Evolutionary conservation across 768 basidiomycete species (phyloP).

Genomic region (Coprinellus micaceus): DNA sequence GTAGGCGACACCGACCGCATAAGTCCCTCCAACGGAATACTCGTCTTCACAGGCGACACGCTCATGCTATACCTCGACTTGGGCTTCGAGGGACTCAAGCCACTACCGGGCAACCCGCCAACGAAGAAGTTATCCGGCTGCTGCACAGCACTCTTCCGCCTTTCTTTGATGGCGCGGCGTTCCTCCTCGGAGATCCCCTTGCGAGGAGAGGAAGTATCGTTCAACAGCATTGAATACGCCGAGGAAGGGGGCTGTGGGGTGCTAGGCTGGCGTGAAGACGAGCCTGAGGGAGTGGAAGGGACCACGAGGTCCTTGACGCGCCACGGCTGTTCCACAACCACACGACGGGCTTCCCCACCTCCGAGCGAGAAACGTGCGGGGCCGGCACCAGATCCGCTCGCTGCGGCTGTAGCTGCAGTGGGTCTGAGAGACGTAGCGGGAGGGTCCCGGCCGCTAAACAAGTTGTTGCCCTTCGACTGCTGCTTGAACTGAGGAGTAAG

Average conservation of each 20-base stretch:
- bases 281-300: conserved; percentile 20
- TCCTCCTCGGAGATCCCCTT: conserved; percentile 40
- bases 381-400: conserved; percentile 13
- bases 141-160: conserved; percentile 54
- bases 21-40: conserved; percentile 13
- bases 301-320: conserved; percentile 53
- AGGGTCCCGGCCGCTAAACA: not conserved
- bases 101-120: conserved; percentile 47
- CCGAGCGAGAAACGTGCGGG: conserved; percentile 36
- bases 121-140: conserved; percentile 48
- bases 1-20: not conserved
- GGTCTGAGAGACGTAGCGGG: no score
- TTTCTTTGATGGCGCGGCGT: conserved; percentile 58
- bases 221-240: conserved; percentile 1
- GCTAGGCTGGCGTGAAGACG: not conserved
- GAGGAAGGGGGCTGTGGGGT: conserved; percentile 1
- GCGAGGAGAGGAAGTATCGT: conserved; percentile 3
- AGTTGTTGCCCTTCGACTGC: conserved; percentile 9
- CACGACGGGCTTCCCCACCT: conserved; percentile 40
- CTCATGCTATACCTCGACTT: conserved; percentile 7
- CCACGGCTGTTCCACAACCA: conserved; percentile 51
- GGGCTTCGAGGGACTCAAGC: conserved; percentile 13
- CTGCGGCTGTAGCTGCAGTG: conserved; percentile 1
- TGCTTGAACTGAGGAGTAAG: conserved; percentile 54
- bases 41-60: conserved; percentile 10